These are phyloP conservation scores for Cryptococcus wingfieldii DNA, from an alignment of 1,284 basidiomycete genomes.

Conservation along the genomic window DNA sequence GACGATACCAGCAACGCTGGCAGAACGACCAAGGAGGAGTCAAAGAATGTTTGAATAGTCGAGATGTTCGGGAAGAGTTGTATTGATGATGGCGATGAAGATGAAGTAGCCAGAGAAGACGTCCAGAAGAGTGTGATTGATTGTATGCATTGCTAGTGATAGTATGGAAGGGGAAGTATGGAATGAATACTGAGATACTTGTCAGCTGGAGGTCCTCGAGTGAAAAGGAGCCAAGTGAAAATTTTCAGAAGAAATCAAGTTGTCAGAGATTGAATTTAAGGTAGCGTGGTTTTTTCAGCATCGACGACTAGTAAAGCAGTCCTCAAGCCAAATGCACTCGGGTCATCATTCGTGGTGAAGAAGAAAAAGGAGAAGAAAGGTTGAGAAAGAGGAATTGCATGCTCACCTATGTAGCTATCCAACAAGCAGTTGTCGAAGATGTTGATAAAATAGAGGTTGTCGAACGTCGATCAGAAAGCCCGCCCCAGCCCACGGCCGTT, in stretches of 20 bases:
- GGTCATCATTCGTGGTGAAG: conserved; percentile 37
- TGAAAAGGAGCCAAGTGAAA: neutral
- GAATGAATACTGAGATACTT: neutral
- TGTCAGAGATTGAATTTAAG: conserved; percentile 42
- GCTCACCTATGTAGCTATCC: conserved; percentile 29
- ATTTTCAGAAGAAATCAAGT: conserved; percentile 6
- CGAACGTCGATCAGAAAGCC: conserved; percentile 49
- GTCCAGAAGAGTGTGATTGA: neutral
- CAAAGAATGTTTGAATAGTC: too few species aligned
- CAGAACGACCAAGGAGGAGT: too few species aligned
- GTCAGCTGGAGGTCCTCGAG: neutral
- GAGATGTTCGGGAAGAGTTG: neutral
- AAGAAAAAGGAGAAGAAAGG: conserved; percentile 7
- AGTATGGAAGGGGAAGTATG: neutral
- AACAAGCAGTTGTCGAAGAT: neutral
- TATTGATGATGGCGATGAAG: neutral
- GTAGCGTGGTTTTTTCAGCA: conserved; percentile 51
- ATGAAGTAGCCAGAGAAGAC: neutral
- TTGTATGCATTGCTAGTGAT: neutral
- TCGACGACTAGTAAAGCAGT: conserved; percentile 20
- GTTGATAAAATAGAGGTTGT: conserved; percentile 3
- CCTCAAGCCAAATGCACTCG: conserved; percentile 51
- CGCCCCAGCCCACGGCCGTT: conserved; percentile 37
- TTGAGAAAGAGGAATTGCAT: conserved; percentile 21
- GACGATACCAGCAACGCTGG: too few species aligned